Evolutionary conservation across 2,329 filamentous ascomycete genomes (phyloP), one percentile per base, ranked within the genome.

Genomic region (Chalaropsis thielavioides): DNA sequence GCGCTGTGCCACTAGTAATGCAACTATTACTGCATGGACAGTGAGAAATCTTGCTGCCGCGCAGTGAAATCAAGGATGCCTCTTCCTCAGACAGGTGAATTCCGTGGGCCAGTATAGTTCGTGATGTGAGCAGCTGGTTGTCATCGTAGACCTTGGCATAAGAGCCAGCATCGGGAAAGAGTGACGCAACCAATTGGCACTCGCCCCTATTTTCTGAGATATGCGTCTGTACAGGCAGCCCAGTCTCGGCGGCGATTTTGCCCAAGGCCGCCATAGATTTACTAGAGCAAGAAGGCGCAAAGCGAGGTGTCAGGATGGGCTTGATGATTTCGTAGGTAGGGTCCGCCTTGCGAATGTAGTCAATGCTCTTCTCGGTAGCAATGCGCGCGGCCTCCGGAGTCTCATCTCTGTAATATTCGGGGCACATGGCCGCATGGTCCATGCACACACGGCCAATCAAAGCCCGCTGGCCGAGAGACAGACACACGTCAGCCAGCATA

Each of bases 391-490:
- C 76, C 1, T 81, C 81, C 0, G 84, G 75, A 17, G 81, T 84
- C 66, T 82, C 81, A 73, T 99, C 94, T 24, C 85, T 81, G 76
- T 97, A 97, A 76, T 87, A 89, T 0, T 82, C 80, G 0, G 92
- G 92, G 44, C 84, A 86, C 3, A 88, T 75, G 0, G 76, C 73
- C 0, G 74, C 73, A 38, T 81, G 81, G 73, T 97, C 90, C 94
- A 99, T 97, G 78, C 92, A 96, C n/a, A 95, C 89, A 49, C 94
- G 82, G 40, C 94, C 94, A 49, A 99, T 83, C 69, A 97, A 89
- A 6, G 94, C 94, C 63, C 94, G 81, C 76, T 99, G 94, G 56
- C 94, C 94, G 31, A 83, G 77, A 0, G 76, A 73, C n/a, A 89
- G 79, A 71, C 92, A 96, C 19, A 96, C 82, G 68, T 90, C 84